A percentile compares a stretch with the other conserved stretches of the same genome.
Evolutionary conservation across 2,329 filamentous ascomycete species (phyloP).

Genomic region (Fusarium floridanum): DNA sequence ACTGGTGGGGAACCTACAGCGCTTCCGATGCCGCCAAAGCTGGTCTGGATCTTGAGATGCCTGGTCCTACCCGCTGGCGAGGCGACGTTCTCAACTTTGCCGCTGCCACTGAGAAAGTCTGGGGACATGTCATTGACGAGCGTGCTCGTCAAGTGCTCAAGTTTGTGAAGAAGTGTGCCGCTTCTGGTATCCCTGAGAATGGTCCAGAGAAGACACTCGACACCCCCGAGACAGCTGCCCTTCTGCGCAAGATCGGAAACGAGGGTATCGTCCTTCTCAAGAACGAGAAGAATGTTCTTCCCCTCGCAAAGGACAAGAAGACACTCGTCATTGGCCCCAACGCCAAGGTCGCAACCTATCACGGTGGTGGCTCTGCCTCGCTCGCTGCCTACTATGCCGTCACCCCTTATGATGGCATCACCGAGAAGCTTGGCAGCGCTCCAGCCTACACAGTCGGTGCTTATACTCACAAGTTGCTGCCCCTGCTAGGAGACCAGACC

Average conservation of each 20-base stretch:
- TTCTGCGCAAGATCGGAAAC: slow-evolving; percentile 74
- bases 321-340: slow-evolving; percentile 70
- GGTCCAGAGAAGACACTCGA: slow-evolving; percentile 67
- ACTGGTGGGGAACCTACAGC: slow-evolving; percentile 71
- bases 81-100: slow-evolving; percentile 65
- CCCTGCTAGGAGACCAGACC: slow-evolving; percentile 66
- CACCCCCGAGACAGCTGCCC: slow-evolving; percentile 71
- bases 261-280: slow-evolving; percentile 81
- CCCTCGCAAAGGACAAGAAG: slow-evolving; percentile 72
- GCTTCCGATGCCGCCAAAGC: slow-evolving; percentile 64
- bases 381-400: slow-evolving; percentile 74
- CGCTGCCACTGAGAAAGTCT: slow-evolving; percentile 68
- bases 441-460: slow-evolving; percentile 70
- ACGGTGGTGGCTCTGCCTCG: slow-evolving; percentile 76
- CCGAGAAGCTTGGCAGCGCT: slow-evolving; percentile 59
- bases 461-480: slow-evolving; percentile 74
- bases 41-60: slow-evolving; percentile 72
- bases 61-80: slow-evolving; percentile 65
- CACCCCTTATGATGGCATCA: slow-evolving; percentile 79
- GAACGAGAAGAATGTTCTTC: slow-evolving; percentile 75
- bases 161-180: slow-evolving; percentile 69
- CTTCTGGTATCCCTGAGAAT: slow-evolving; percentile 66
- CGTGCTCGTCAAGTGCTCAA: slow-evolving; percentile 69
- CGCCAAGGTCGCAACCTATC: slow-evolving; percentile 67
- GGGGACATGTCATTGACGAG: slow-evolving; percentile 67